Conservation (phyloP, 2,329 filamentous ascomycete species). For the Verticillium nonalfalfae region DNA sequence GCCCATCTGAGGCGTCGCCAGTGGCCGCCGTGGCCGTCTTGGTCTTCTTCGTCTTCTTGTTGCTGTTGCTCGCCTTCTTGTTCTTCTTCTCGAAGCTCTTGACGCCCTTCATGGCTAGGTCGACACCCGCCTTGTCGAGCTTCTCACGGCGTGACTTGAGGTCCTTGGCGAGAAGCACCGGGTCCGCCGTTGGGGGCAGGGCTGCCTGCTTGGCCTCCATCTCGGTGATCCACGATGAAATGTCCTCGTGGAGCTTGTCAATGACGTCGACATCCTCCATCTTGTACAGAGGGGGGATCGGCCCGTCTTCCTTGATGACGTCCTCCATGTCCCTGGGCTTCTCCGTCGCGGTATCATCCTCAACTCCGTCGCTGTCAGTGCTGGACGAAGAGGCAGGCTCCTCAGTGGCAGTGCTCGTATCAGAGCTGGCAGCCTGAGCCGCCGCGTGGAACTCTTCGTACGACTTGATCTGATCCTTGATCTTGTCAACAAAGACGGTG, state of each 20-base stretch:
- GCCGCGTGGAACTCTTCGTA: conserved; percentile 57
- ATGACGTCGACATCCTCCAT: conserved; percentile 64
- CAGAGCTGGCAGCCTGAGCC: conserved; percentile 31
- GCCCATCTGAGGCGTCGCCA: conserved; percentile 29
- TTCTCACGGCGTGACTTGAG: conserved; percentile 62
- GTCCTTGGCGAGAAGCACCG: conserved; percentile 67
- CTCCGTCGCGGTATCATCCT: conserved; percentile 54
- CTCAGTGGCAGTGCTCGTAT: conserved; percentile 32
- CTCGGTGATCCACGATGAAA: conserved; percentile 68
- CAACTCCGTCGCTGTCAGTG: conserved; percentile 58
- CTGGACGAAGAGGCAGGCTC: conserved; percentile 23
- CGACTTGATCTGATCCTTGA: conserved; percentile 64
- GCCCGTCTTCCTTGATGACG: conserved; percentile 36
- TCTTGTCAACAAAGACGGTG: conserved; percentile 60
- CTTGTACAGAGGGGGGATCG: conserved; percentile 62
- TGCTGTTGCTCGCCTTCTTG: conserved; percentile 31
- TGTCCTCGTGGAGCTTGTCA: conserved; percentile 54
- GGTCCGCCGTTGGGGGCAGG: conserved; percentile 64
- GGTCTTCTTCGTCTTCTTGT: conserved; percentile 37
- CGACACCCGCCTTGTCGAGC: conserved; percentile 63
- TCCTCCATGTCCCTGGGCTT: conserved; percentile 39
- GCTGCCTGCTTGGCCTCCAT: conserved; percentile 65
- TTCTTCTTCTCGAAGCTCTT: conserved; percentile 44
- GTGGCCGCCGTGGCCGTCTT: conserved; percentile 34
- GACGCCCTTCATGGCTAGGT: conserved; percentile 65